Percentiles rank a stretch among this genome's conserved stretches.
phyloP scores from a whole-genome alignment of 257 asterid species.

The Verbascum thapsus region DNA sequence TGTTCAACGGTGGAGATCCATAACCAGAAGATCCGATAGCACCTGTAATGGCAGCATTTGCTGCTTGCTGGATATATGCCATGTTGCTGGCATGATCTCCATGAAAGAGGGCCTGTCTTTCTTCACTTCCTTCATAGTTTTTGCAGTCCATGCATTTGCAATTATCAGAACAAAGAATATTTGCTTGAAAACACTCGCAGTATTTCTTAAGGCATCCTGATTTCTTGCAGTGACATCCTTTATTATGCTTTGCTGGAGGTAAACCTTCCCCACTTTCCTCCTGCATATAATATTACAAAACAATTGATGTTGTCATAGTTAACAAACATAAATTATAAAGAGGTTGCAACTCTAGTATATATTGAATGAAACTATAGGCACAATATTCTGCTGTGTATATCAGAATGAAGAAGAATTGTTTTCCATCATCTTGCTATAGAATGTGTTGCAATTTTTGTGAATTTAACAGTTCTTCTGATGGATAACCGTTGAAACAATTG shows the following conservation, averaged over 20 bases:
- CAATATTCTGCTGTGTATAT: background rate
- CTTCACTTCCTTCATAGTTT: slow-evolving; percentile 70
- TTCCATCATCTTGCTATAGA: background rate
- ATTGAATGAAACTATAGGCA: background rate
- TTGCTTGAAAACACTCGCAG: slow-evolving; percentile 75
- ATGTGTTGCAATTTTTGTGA: too few species aligned
- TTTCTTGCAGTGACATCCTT: slow-evolving; percentile 77
- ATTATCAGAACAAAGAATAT: slow-evolving; percentile 67
- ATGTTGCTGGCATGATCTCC: slow-evolving; percentile 56
- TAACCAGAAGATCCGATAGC: slow-evolving; percentile 70
- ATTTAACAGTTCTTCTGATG: background rate
- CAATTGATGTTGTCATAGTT: too few species aligned
- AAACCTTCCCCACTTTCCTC: slow-evolving; percentile 27
- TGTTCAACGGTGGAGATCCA: slow-evolving; percentile 59
- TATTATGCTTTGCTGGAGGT: slow-evolving; percentile 52
- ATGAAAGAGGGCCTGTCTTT: slow-evolving; percentile 64
- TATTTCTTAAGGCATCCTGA: slow-evolving; percentile 77
- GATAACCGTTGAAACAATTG: background rate
- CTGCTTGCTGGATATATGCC: slow-evolving; percentile 60
- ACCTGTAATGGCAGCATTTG: slow-evolving; percentile 75
- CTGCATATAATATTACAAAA: too few species aligned
- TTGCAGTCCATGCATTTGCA: slow-evolving; percentile 74
- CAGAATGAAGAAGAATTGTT: background rate
- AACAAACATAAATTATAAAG: too few species aligned
- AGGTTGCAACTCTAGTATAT: background rate